These are phyloP conservation scores for Fragaria ananassa DNA, from an alignment of 306 rosid genomes.

Conservation along the genomic window DNA sequence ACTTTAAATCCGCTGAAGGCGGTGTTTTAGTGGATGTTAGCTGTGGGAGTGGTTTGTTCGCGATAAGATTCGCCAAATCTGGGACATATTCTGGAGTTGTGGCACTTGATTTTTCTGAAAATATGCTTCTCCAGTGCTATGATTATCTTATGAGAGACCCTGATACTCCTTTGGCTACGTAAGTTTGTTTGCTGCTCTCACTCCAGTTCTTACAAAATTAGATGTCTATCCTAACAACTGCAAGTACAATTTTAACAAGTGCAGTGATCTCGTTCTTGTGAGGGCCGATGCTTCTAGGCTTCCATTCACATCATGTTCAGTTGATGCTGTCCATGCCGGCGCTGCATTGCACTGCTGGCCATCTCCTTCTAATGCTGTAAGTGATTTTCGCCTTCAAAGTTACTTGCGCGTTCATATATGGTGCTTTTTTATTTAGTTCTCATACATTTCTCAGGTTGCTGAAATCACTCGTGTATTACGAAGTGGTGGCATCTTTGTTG, in stretches of 20 bases:
- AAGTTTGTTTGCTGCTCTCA: constrained; percentile 11
- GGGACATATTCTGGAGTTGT: constrained; percentile 66
- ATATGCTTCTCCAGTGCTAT: constrained; percentile 83
- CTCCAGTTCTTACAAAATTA: not conserved
- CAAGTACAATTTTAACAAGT: constrained; percentile 1
- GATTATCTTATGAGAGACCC: constrained; percentile 69
- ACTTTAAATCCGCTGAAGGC: constrained; percentile 66
- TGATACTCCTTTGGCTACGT: constrained; percentile 43
- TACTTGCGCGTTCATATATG: no score
- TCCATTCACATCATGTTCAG: constrained; percentile 78
- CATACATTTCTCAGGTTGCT: constrained; percentile 49
- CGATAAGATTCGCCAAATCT: constrained; percentile 68
- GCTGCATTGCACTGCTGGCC: constrained; percentile 99
- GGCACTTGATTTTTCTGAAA: constrained; percentile 90
- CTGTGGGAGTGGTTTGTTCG: constrained; percentile 90
- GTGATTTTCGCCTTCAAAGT: not conserved
- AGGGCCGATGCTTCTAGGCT: constrained; percentile 95
- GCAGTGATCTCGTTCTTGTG: constrained; percentile 86
- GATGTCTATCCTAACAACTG: not conserved
- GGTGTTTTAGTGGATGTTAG: constrained; percentile 83
- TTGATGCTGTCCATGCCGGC: constrained; percentile 93
- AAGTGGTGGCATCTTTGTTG: constrained; percentile 83
- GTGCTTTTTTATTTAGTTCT: no score
- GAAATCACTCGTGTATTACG: constrained; percentile 69
- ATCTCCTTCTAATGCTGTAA: constrained; percentile 90